phyloP scores from a whole-genome alignment of 345 rosid genomes.

The Rhodamnia rubescens region DNA sequence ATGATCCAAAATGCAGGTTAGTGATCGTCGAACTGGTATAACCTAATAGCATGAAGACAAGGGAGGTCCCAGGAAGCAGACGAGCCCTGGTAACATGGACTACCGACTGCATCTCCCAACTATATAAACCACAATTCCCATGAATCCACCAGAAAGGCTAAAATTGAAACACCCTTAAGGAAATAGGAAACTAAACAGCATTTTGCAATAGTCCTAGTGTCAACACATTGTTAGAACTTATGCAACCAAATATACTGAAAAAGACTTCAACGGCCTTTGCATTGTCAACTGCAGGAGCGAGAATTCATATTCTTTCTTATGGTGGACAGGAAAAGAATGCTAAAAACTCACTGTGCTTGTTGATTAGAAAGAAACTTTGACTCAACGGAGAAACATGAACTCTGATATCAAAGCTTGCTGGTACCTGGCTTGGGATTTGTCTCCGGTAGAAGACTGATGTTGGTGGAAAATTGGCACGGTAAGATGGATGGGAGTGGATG shows the following conservation, averaged over 20 bases:
- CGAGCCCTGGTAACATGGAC: neutral
- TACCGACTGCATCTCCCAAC: neutral
- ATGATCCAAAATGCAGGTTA: neutral
- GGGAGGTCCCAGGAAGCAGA: neutral
- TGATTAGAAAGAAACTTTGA: neutral
- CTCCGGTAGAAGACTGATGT: slow-evolving; percentile 32
- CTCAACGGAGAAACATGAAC: neutral
- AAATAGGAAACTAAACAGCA: neutral
- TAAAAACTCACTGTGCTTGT: neutral
- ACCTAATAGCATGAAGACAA: neutral
- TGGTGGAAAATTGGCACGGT: slow-evolving; percentile 7
- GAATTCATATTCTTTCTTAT: neutral
- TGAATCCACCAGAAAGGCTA: neutral
- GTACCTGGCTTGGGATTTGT: slow-evolving; percentile 43
- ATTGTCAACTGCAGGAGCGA: neutral
- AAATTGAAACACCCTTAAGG: neutral
- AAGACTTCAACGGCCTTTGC: neutral
- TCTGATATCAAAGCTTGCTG: neutral
- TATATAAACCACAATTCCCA: neutral
- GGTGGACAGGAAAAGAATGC: neutral
- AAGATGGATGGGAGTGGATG: slow-evolving; percentile 22
- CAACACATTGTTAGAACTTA: neutral
- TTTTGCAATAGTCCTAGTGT: neutral
- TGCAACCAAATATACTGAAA: neutral
- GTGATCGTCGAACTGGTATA: neutral